These are phyloP conservation scores for Trypanosoma avium DNA, from an alignment of 208 protist species.

Conservation along the genomic window DNA sequence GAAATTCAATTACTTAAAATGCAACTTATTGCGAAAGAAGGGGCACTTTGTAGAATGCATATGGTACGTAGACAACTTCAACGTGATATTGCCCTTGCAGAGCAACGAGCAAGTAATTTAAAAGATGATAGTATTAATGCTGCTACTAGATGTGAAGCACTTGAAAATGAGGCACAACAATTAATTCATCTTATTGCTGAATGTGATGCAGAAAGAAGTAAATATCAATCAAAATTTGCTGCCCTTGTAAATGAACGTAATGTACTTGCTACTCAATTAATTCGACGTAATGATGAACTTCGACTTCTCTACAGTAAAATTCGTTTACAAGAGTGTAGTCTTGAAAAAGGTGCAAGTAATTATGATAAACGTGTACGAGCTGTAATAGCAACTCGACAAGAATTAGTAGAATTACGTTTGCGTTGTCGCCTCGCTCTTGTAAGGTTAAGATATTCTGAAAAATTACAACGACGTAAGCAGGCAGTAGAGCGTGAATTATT, in stretches of 20 bases:
- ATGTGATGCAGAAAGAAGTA: conserved; percentile 87
- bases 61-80: conserved; percentile 70
- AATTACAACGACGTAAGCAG: conserved; percentile 87
- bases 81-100: conserved; percentile 80
- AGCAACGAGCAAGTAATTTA: conserved; percentile 72
- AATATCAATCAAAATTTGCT: conserved; percentile 92
- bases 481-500: conserved; percentile 91
- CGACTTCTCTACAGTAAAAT: conserved; percentile 97
- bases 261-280: conserved; percentile 95
- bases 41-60: conserved; percentile 82
- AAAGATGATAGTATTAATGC: conserved; percentile 63
- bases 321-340: conserved; percentile 92
- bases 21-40: conserved; percentile 96
- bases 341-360: conserved; percentile 94
- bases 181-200: conserved; percentile 95
- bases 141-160: conserved; percentile 41
- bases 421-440: conserved; percentile 84
- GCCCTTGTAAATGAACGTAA: conserved; percentile 96
- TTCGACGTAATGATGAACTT: conserved; percentile 97
- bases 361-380: conserved; percentile 91
- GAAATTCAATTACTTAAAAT: conserved; percentile 93
- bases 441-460: conserved; percentile 80
- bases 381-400: conserved; percentile 86
- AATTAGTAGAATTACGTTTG: conserved; percentile 91
- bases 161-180: conserved; percentile 88